Base-by-base conservation (phyloP, 139 green algal genomes). In the Astrephomene gubernaculifera region DNA sequence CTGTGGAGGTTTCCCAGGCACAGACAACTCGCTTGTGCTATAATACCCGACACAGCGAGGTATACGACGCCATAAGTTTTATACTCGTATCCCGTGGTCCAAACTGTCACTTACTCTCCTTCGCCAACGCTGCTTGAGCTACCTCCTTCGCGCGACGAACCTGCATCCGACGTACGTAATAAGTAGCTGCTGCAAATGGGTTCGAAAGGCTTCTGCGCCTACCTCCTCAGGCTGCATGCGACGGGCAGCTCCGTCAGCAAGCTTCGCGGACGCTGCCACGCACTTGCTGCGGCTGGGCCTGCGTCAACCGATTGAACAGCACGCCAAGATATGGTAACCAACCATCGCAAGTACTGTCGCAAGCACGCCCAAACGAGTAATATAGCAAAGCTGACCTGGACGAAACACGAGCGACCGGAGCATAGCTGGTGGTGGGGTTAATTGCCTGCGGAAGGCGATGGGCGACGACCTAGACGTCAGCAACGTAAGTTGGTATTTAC, bases 81-180 rank as follows among this genome's bases (percentile, higher is more conserved):
- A n/a, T n/a, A n/a, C n/a, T n/a, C n/a, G n/a, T n/a, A n/a, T n/a
- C 22, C 29, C 22, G 24, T 67, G 60, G 19, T 22, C 29, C 60
- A 8, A 44, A 35, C 22, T 35, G 25, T 36, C 2, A 74, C 78
- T 84, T 33, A 84, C 78, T 84, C 17, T 84, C 78, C 43, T 84
- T 84, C 3, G 78, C 78, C 43, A 84, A 63, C 3, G 78, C 41
- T 19, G 78, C 78, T 31, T 74, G 63, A 2, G 78, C 78, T 2
- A 84, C 61, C 43, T 84, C 78, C 78, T 84, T 84, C 2, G 78
- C 78, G 22, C 78, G 61, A 2, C 78, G 78, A n/a, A 84, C 78
- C 78, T 84, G 63, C 43, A 31, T 10, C 8, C n/a, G n/a, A n/a
- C n/a, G n/a, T n/a, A n/a, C n/a, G n/a, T n/a, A n/a, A n/a, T n/a